Base-by-base conservation (phyloP, 2,329 filamentous ascomycete species). In the Cladosporium sp. region DNA sequence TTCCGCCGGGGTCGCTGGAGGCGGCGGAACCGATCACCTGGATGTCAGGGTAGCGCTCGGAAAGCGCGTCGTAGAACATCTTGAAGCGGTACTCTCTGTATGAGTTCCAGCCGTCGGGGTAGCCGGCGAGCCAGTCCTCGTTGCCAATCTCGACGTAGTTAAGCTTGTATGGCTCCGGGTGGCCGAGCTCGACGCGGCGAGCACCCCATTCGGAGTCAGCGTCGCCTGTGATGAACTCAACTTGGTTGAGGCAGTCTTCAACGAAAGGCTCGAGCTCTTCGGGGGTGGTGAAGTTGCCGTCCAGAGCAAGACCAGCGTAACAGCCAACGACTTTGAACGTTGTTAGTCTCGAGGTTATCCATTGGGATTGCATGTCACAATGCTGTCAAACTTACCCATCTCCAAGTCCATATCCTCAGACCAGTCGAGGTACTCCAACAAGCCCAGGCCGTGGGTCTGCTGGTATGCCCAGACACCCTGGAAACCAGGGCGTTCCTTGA, bases 71-170 rank as follows among this genome's bases (percentile, higher is more conserved):
- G 52, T 82, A 72, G 65, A 85, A 81, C 58, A 74, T 67, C 7
- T 74, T 71, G 62, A 83, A 83, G 3, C 82, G 78, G 48, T 77
- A 72, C 49, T 74, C 71, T 61, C 7, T 63, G 56, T 39, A 63
- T 40, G 15, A 58, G 53, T 27, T 63, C 43, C 43, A 47, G 20
- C 54, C 54, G 19, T 20, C 49, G 12, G 54, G 56, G 40, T 58
- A 60, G 22, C 58, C 59, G 44, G 53, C 72, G 63, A 50, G 73
- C 73, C 79, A 80, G 57, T 86, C 83, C 61, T 86, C 83, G 61
- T 86, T 86, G 54, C 83, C 83, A 40, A 86, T 69, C 64, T 86
- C 83, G 45, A 86, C 79, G 56, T 78, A 83, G 5, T 75, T 68
- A 29, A 86, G 72, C 22, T 63, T 70, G 69, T 80, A 86, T 0